Evolutionary conservation across 2,329 filamentous ascomycete genomes (phyloP).

Genomic region (Trichoderma sp.): DNA sequence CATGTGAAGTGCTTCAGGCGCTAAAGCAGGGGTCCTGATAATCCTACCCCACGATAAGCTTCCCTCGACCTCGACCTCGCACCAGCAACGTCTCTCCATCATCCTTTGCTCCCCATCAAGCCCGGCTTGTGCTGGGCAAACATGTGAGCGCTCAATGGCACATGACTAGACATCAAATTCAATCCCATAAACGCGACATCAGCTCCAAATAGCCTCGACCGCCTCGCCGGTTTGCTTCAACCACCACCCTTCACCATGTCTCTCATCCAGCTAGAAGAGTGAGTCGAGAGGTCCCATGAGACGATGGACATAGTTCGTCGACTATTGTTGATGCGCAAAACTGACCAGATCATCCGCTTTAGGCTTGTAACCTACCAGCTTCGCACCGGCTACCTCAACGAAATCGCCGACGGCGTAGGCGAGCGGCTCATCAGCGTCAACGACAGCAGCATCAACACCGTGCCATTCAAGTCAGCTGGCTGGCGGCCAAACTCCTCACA

Average conservation of each 20-base stretch:
- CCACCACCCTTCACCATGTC: slow-evolving; percentile 31
- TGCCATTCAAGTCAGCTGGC: slow-evolving; percentile 77
- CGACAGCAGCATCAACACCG: slow-evolving; percentile 73
- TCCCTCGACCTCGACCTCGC: not conserved
- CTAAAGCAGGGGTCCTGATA: slow-evolving; percentile 8
- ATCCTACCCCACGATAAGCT: slow-evolving; percentile 14
- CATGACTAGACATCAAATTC: slow-evolving; percentile 18
- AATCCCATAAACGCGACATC: not conserved
- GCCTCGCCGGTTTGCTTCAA: not conserved
- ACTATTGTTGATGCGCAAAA: not conserved
- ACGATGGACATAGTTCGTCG: not conserved
- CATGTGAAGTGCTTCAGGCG: not conserved
- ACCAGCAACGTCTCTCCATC: not conserved
- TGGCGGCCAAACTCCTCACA: slow-evolving; percentile 73
- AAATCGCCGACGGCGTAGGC: slow-evolving; percentile 79
- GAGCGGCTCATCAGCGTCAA: slow-evolving; percentile 81
- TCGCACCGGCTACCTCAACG: slow-evolving; percentile 73
- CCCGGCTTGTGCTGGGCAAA: slow-evolving; percentile 2
- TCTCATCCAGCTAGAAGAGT: slow-evolving; percentile 41
- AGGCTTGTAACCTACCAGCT: slow-evolving; percentile 82
- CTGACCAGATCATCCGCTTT: slow-evolving; percentile 23
- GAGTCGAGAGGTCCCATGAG: slow-evolving; percentile 18
- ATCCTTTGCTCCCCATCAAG: not conserved
- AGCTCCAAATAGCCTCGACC: not conserved
- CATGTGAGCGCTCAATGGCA: slow-evolving; percentile 18